These are phyloP conservation scores for Nymphaea colorata DNA, from an alignment of 164 flowering plant genomes.

Conservation along the genomic window DNA sequence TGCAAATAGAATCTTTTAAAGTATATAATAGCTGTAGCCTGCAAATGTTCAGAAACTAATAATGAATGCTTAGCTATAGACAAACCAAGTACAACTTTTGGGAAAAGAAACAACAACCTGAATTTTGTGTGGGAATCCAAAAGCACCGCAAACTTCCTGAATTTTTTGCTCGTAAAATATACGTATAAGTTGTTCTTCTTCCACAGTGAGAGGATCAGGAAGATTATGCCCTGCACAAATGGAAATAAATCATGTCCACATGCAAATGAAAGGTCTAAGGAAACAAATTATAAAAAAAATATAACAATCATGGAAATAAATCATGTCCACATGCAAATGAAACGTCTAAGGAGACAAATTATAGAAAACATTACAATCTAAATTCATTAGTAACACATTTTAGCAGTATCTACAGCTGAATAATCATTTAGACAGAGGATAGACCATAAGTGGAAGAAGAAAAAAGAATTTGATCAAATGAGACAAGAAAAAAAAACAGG, in stretches of 20 bases:
- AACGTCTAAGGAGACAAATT: neutral
- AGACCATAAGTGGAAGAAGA: neutral
- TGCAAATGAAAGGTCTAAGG: neutral
- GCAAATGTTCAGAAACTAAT: slow-evolving; percentile 13
- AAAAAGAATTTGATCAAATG: neutral
- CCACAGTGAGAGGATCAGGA: slow-evolving; percentile 64
- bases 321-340: neutral
- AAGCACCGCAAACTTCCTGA: slow-evolving; percentile 90
- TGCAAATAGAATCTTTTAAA: slow-evolving; percentile 92
- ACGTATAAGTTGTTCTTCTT: slow-evolving; percentile 75
- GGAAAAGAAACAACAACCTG: slow-evolving; percentile 40
- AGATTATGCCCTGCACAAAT: slow-evolving; percentile 41
- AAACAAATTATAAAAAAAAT: neutral
- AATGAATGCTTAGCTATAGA: neutral
- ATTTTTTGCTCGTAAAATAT: slow-evolving; percentile 84
- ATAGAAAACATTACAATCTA: neutral
- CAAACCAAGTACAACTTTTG: neutral
- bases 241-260: neutral
- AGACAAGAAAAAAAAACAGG: too few species aligned
- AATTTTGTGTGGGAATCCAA: slow-evolving; percentile 85
- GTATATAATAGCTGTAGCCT: slow-evolving; percentile 90
- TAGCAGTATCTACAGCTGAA: neutral
- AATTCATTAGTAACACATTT: neutral
- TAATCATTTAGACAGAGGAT: neutral
- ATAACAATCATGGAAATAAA: slow-evolving; percentile 12